Percentiles rank a stretch among this genome's conserved stretches.
Conservation (phyloP, 768 basidiomycete species). For the Mycena olivaceomarginata region DNA sequence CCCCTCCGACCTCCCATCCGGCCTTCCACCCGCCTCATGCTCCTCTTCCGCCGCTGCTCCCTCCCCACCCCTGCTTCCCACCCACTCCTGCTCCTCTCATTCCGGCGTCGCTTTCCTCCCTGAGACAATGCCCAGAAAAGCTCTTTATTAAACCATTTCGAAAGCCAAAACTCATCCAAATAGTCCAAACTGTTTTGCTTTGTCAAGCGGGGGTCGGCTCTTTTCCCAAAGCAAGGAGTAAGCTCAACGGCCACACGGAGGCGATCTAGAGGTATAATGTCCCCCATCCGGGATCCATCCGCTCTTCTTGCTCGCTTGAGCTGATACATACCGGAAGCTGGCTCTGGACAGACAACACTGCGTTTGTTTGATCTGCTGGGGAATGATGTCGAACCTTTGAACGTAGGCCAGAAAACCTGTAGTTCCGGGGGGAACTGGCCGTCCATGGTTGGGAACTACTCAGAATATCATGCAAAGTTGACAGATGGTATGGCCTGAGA, state of each 20-base stretch:
- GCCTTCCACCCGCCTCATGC: too few species aligned
- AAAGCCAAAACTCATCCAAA: slow-evolving; percentile 36
- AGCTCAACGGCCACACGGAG: slow-evolving; percentile 38
- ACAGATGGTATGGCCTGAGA: slow-evolving; percentile 37
- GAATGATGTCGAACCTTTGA: slow-evolving; percentile 42
- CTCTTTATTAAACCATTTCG: background rate
- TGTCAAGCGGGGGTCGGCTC: slow-evolving; percentile 33
- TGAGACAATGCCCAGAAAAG: too few species aligned
- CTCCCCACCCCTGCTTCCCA: too few species aligned
- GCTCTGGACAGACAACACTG: slow-evolving; percentile 20
- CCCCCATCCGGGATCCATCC: slow-evolving; percentile 12
- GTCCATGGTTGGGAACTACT: slow-evolving; percentile 1
- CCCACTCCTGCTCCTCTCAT: too few species aligned
- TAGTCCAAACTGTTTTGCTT: slow-evolving; percentile 32
- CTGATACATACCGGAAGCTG: background rate
- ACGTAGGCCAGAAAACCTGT: slow-evolving; percentile 43
- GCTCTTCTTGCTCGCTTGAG: slow-evolving; percentile 22
- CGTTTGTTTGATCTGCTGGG: slow-evolving; percentile 14
- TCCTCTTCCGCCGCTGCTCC: too few species aligned
- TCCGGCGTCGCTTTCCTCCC: too few species aligned
- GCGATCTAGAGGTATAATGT: slow-evolving; percentile 32
- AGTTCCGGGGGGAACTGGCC: background rate
- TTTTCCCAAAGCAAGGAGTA: slow-evolving; percentile 38
- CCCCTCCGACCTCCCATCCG: too few species aligned
- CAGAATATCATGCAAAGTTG: slow-evolving; percentile 40